A percentile compares a stretch with the other conserved stretches of the same genome.
Conservation (phyloP, 2,329 filamentous ascomycete species). For the Botryotinia calthae region DNA sequence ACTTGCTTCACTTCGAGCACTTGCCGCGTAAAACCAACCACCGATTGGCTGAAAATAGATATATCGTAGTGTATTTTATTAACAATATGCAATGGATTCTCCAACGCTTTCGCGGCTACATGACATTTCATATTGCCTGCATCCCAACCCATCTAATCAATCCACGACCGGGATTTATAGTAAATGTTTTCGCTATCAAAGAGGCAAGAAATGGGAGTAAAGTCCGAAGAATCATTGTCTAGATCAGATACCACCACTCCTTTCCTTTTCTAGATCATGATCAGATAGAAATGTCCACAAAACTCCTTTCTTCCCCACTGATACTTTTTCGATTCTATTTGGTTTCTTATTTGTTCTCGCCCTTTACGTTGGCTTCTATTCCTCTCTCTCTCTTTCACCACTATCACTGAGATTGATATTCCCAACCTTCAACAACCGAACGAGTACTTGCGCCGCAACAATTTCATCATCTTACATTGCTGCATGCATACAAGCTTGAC, state of each 20-base stretch:
- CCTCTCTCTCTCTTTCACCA: background rate
- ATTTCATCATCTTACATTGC: conserved; percentile 8
- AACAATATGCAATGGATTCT: background rate
- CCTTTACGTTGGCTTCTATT: background rate
- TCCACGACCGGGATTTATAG: background rate
- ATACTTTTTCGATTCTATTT: background rate
- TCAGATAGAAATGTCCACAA: conserved; percentile 1
- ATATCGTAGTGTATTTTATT: background rate
- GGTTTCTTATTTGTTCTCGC: background rate
- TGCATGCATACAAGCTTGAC: background rate
- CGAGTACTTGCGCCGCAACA: background rate
- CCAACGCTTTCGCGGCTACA: background rate
- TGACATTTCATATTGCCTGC: background rate
- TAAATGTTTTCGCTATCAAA: background rate
- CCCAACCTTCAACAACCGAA: background rate
- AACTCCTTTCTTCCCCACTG: conserved; percentile 4
- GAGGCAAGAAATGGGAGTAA: background rate
- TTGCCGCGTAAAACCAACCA: background rate
- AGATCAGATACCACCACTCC: background rate
- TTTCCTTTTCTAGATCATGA: conserved; percentile 3
- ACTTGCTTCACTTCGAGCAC: background rate
- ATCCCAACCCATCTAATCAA: background rate
- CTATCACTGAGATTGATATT: background rate
- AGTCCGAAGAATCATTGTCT: background rate
- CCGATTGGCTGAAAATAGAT: background rate